Base-by-base conservation (phyloP, 1,284 basidiomycete genomes). In the Melampsora medusae region DNA sequence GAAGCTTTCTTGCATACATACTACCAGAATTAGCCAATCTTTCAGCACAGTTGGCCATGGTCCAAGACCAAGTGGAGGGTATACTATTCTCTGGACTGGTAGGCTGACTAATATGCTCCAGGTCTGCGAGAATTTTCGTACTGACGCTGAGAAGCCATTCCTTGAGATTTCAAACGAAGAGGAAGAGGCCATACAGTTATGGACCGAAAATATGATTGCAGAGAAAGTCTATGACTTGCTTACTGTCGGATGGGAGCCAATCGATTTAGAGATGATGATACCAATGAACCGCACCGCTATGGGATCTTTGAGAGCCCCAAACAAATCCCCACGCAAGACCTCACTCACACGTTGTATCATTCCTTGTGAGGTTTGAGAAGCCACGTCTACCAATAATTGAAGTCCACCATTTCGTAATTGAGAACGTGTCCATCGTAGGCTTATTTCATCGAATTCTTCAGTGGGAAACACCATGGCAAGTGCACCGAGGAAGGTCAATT, bases 41-140 rank as follows among this genome's bases (percentile, higher is more conserved):
- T 61, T 75, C 66, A 28, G 67, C 35, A 46, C 73, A 75, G 49
- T 75, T 75, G 28, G 66, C 73, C 73, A 75, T 33, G 1, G 56
- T 49, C 73, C 73, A 75, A n/a, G 66, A 61, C 46, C 49, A 53
- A 14, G 73, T 75, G 14, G 73, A 75, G 12, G 49, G 38, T 16
- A n/a, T 28, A 16, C 69, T 67, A 5, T 67, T 66, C 6, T 68
- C 38, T 10, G 66, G 22, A 49, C 42, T 48, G 42, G 46, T 56
- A 12, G 28, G 16, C 16, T 59, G 53, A 25, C n/a, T 59, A 9
- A 59, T 4, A 31, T 28, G 3, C n/a, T 59, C 53, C 0, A 59
- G 53, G 16, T 59, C 53, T 9, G n/a, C n/a, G 28, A 59, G 53
- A n/a, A 59, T 59, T 59, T 22, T 59, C 19, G 4, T 28, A 16